Evolutionary conservation across 208 protist genomes (phyloP), one percentile per base, ranked within the genome.

Genomic region (Trypanosomatidae sp.): DNA sequence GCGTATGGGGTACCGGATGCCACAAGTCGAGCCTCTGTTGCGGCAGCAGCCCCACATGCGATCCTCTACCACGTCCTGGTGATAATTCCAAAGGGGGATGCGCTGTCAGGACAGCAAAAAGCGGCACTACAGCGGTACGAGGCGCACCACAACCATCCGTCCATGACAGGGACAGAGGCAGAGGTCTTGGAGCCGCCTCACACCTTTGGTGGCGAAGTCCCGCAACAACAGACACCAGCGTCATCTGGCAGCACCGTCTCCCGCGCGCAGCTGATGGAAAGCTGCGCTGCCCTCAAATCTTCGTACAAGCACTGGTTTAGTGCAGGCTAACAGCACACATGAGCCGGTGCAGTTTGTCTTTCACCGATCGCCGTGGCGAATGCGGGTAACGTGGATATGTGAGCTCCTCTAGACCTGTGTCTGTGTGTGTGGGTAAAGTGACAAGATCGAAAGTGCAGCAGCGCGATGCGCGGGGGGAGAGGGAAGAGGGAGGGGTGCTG

Each of bases 61-160:
- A 62, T 84, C 56, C 67, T 80, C 47, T 94, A 85, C 65, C 92
- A 97, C 62, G 81, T 83, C 1, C 77, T 97, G 4, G 85, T 97
- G 68, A 80, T 95, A 53, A 83, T 95, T 5, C 92, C 92, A 0
- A 79, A 66, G 25, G 80, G 55, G 10, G 74, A 81, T 10, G 76
- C 80, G 3, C 73, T 97, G 49, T 86, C 90, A 3, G 92, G 92
- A 13, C 69, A 76, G 13, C 92, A 97, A 76, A 69, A 70, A 28
- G 66, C 68, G 13, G 83, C 89, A 19, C 80, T 97, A 28, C 39
- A 53, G 30, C 22, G 25, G 17, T 93, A 85, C 60, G 88, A 94
- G 59, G 68, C 67, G 10, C 46, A 80, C 28, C 44, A 80, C 69
- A 28, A 17, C 36, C 46, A 36, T 52, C 6, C 52, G 0, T 39